Percentiles rank a stretch among this genome's conserved stretches.
Conservation (phyloP, 108 stramenopile species). For the Skeletonema costatum region DNA sequence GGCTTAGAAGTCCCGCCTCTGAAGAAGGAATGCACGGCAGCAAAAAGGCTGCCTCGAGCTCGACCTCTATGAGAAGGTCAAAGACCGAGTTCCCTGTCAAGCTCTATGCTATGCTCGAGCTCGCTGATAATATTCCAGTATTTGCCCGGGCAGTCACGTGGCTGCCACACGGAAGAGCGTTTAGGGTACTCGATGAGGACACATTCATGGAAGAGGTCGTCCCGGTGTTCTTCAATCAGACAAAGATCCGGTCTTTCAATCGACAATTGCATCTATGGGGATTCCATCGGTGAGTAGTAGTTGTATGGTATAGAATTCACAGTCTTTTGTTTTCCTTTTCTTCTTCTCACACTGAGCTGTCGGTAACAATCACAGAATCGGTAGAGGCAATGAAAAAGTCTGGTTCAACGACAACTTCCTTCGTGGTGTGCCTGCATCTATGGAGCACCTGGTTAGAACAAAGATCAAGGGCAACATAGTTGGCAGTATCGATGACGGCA, state of each 20-base stretch:
- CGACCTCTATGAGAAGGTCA: too few relatives aligned
- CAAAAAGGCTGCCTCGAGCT: too few relatives aligned
- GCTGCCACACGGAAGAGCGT: conserved; percentile 43
- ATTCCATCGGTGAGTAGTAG: background rate
- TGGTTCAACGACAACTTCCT: too few relatives aligned
- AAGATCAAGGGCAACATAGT: background rate
- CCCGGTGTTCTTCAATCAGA: conserved; percentile 40
- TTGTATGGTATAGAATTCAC: too few relatives aligned
- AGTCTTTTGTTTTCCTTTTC: background rate
- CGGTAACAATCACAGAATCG: background rate
- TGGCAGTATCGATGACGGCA: background rate
- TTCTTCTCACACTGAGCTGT: background rate
- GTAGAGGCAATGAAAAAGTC: too few relatives aligned
- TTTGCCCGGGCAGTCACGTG: background rate
- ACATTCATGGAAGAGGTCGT: conserved; percentile 56
- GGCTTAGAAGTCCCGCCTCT: too few relatives aligned
- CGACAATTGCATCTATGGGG: too few relatives aligned
- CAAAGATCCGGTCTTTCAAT: too few relatives aligned
- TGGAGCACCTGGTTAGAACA: too few relatives aligned
- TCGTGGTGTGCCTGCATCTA: too few relatives aligned
- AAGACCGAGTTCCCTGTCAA: background rate
- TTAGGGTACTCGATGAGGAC: conserved; percentile 47
- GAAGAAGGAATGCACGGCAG: too few relatives aligned
- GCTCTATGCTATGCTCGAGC: background rate
- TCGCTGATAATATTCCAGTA: background rate